Base-by-base conservation (phyloP, 2,329 filamentous ascomycete genomes). In the Neurospora sp. region DNA sequence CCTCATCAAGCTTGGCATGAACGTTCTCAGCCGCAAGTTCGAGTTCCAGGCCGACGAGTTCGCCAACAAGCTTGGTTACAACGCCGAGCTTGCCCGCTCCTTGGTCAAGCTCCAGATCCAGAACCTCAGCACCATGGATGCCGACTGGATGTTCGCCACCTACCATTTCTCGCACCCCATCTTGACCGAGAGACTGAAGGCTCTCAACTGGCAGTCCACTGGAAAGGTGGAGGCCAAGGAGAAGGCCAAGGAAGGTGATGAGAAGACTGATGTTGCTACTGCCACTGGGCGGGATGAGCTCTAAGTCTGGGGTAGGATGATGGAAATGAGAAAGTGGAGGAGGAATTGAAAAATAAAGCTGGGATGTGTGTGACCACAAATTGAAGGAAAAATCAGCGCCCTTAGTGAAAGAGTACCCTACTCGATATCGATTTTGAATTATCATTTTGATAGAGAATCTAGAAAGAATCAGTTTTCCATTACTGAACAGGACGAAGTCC, bases 111-210 rank as follows among this genome's bases (percentile, higher is more conserved):
- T 99, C 68, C 96, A 99, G 82, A 93, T 97, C 77, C 94, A 98
- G 84, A 99, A 99, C 79, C 86, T 99, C 75, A 97, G 93, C 81
- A 96, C 92, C 72, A 98, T 99, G 95, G 96, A 99, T 77, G 96
- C 96, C 37, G 96, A 99, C 82, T 97, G 92, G 91, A 89, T 97
- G 87, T 99, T 97, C 81, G 96, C 96, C 69, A 96, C 91, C 82
- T 99, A 98, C 85, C 94, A 99, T 83, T 97, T 96, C 86, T 97
- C 95, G 33, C 96, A 99, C 82, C 96, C 96, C 0, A 97, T 98
- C 74, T 84, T 99, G 74, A 92, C 94, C 1, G 96, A 99, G 86
- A 89, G 96, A 77, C 85, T 99, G 76, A 92, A 92, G 80, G 96
- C 95, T 1, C 86, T 99, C 71, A 90, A 92, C 74, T 99, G 95